Percentiles rank a stretch among this genome's conserved stretches.
Conservation (phyloP, 768 basidiomycete genomes). For the Cystoderma amianthinum region DNA sequence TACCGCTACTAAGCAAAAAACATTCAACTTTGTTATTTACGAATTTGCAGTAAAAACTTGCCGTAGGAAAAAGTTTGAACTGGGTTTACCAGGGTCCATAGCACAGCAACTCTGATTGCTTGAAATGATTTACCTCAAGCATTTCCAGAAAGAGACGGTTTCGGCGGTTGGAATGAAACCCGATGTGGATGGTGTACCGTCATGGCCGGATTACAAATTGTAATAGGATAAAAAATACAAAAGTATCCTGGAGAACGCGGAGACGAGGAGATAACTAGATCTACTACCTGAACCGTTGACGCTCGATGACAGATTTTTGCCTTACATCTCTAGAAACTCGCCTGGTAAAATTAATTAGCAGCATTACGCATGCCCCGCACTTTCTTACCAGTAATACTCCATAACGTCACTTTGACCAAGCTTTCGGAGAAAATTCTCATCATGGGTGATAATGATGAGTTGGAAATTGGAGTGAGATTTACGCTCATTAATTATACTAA, state of each 20-base stretch:
- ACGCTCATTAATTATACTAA: conserved; percentile 90
- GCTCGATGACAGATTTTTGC: conserved; percentile 76
- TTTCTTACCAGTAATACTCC: conserved; percentile 86
- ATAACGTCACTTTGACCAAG: conserved; percentile 89
- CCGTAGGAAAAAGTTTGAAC: no score
- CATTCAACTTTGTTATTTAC: no score
- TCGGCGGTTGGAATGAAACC: neutral
- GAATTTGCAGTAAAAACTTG: no score
- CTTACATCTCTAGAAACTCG: conserved; percentile 64
- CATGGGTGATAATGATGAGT: conserved; percentile 94
- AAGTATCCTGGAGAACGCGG: conserved; percentile 4
- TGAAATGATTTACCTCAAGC: neutral
- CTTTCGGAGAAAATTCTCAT: conserved; percentile 89
- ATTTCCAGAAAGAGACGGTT: neutral
- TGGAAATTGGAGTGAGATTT: conserved; percentile 90
- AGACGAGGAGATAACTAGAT: conserved; percentile 1
- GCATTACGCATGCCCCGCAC: neutral
- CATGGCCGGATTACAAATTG: neutral
- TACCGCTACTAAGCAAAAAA: no score
- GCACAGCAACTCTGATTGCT: neutral
- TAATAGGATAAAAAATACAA: conserved; percentile 7
- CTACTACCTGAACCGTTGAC: conserved; percentile 54
- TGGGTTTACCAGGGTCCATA: neutral
- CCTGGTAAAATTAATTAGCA: conserved; percentile 34
- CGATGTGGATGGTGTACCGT: neutral